Evolutionary conservation across 352 stramenopile species (phyloP).

Genomic region (Pythium aphanidermatum): DNA sequence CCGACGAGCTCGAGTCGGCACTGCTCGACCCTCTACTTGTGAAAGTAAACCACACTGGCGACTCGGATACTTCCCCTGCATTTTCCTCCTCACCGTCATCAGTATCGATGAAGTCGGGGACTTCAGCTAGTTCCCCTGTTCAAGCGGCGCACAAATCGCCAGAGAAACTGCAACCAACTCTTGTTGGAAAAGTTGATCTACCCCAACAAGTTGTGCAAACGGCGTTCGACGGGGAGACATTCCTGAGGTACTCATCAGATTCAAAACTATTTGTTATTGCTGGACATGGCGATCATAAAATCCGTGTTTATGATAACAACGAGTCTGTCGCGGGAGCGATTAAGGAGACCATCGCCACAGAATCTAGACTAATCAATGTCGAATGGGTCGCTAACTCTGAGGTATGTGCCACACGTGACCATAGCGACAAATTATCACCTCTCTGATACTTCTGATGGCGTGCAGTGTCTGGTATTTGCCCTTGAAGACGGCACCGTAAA

Average conservation of each 20-base stretch:
- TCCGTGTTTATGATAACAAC: too few relatives aligned
- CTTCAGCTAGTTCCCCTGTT: not conserved
- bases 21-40: conserved; percentile 11
- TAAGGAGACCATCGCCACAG: conserved; percentile 4
- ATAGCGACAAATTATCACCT: too few relatives aligned
- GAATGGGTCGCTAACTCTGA: conserved; percentile 15
- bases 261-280: too few relatives aligned
- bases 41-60: conserved; percentile 1
- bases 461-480: conserved; percentile 15
- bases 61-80: not conserved
- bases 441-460: too few relatives aligned
- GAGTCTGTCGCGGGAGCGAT: not conserved
- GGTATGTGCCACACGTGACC: conserved; percentile 7
- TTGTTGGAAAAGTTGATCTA: conserved; percentile 3
- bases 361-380: conserved; percentile 1
- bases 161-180: not conserved
- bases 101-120: conserved; percentile 1
- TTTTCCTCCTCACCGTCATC: conserved; percentile 10
- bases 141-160: not conserved
- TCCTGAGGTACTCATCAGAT: too few relatives aligned
- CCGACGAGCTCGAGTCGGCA: not conserved
- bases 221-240: too few relatives aligned
- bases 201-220: too few relatives aligned
- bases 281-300: too few relatives aligned
- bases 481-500: conserved; percentile 16